Conservation (phyloP, 2,329 filamentous ascomycete genomes). For the Chaetothyriales sp. region DNA sequence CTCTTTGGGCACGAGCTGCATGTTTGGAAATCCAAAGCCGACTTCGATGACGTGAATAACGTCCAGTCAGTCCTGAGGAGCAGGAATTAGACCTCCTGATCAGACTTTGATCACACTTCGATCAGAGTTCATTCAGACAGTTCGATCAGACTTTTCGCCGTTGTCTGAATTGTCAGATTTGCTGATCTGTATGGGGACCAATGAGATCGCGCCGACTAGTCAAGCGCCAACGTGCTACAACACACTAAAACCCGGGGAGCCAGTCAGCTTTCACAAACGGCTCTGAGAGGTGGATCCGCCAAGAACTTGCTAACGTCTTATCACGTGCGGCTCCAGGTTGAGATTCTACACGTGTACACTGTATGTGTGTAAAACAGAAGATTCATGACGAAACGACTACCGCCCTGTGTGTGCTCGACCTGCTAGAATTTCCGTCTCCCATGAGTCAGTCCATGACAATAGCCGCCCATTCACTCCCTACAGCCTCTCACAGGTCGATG, state of each 20-base stretch:
- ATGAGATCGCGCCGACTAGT: not conserved
- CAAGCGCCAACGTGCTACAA: no score
- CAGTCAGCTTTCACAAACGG: no score
- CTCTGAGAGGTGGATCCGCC: no score
- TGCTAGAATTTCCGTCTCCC: not conserved
- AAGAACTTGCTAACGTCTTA: no score
- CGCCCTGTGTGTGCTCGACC: not conserved
- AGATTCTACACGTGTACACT: no score
- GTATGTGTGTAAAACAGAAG: no score
- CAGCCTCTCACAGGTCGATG: not conserved
- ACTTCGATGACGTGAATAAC: not conserved
- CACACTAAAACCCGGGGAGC: no score
- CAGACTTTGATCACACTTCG: no score
- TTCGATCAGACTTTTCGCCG: not conserved
- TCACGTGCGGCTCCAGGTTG: not conserved
- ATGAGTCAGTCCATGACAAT: not conserved
- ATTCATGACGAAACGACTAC: no score
- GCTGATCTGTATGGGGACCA: not conserved
- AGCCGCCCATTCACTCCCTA: not conserved
- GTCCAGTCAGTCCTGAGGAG: not conserved
- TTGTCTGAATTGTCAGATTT: not conserved
- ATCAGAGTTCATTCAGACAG: no score
- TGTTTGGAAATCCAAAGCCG: conserved; percentile 11
- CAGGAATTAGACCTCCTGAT: not conserved
- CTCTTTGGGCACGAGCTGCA: conserved; percentile 35